Evolutionary conservation across 306 rosid species (phyloP).

Genomic region (Vachellia collinsii): DNA sequence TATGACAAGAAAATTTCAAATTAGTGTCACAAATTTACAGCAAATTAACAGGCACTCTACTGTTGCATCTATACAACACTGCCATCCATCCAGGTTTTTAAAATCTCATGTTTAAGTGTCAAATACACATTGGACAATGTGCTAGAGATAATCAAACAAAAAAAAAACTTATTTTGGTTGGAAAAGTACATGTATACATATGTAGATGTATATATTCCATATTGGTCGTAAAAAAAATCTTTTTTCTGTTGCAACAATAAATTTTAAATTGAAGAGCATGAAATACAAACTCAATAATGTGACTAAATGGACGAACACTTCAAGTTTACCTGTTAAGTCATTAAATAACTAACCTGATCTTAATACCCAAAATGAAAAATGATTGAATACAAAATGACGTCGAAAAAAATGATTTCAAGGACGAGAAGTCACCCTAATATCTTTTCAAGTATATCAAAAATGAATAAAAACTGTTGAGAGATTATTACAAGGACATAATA

Average conservation of each 20-base stretch:
- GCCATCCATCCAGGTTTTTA: neutral
- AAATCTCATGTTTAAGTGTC: neutral
- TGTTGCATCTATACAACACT: neutral
- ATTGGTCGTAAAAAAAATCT: neutral
- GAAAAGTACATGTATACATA: neutral
- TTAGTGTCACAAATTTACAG: neutral
- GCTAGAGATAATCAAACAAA: neutral
- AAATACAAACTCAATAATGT: constrained; percentile 15
- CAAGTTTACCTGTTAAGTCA: neutral
- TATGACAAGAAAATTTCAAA: neutral
- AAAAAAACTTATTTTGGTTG: neutral
- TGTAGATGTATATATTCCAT: neutral
- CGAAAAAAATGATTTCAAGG: neutral
- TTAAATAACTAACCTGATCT: neutral
- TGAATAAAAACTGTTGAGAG: neutral
- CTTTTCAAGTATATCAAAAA: neutral
- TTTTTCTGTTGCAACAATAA: neutral
- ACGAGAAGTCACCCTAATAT: neutral
- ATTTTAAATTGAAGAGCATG: neutral
- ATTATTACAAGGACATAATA: neutral
- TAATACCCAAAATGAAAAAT: neutral
- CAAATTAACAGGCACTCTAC: neutral
- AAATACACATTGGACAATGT: neutral
- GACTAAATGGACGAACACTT: constrained; percentile 7
- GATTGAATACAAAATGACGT: neutral